Percentiles rank a stretch among this genome's conserved stretches.
Evolutionary conservation across 169 alveolate genomes (phyloP).

Genomic region (Cryptosporidium parvum): DNA sequence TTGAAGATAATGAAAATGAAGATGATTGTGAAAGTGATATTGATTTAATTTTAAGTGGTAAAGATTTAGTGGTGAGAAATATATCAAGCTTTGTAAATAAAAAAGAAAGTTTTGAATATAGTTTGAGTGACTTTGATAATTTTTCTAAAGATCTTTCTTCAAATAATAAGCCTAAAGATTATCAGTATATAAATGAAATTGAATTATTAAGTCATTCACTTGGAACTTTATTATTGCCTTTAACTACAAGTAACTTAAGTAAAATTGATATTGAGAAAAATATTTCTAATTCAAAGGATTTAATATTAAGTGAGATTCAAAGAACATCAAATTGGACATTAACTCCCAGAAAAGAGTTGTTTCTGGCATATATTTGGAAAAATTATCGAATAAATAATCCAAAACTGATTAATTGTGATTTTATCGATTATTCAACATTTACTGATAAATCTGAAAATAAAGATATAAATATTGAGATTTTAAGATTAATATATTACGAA

Average conservation of each 20-base stretch:
- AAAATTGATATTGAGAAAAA: conserved; percentile 16
- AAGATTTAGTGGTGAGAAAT: conserved; percentile 4
- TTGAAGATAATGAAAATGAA: not conserved
- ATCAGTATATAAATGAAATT: not conserved
- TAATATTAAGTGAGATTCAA: conserved; percentile 2
- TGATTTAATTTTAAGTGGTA: conserved; percentile 21
- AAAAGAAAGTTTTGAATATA: conserved; percentile 5
- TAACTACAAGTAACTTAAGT: conserved; percentile 33
- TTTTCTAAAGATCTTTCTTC: not conserved
- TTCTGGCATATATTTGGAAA: conserved; percentile 56
- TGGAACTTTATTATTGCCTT: conserved; percentile 26
- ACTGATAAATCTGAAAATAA: conserved; percentile 24
- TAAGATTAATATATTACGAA: conserved; percentile 61
- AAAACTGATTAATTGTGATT: not conserved
- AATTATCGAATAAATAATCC: conserved; percentile 11
- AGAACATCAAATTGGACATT: conserved; percentile 62
- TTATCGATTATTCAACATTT: not conserved
- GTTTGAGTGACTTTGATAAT: not conserved
- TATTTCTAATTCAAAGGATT: not conserved
- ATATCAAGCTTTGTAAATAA: not conserved
- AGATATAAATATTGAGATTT: conserved; percentile 20
- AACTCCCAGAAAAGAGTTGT: conserved; percentile 61
- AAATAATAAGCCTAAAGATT: not conserved
- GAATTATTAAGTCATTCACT: not conserved
- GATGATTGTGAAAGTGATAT: conserved; percentile 21